Evolutionary conservation across 129 eudicot species (phyloP), one percentile per base, ranked within the genome.

Genomic region (Pulicaria dysenterica): DNA sequence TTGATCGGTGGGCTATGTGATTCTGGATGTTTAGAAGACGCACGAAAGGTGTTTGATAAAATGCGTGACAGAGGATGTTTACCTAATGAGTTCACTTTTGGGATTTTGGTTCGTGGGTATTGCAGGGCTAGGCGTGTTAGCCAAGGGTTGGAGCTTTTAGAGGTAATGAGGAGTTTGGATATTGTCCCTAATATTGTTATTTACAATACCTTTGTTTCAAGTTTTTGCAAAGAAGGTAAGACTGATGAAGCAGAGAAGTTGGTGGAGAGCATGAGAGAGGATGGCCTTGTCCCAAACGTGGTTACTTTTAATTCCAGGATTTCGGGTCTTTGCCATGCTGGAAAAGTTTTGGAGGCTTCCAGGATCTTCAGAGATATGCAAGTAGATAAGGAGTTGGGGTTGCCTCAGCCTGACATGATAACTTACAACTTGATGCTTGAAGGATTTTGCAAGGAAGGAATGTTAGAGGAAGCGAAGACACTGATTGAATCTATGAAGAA

Each of bases 351-450:
- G 49, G 98, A 94, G 75, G 98, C 98, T 15, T 87, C 91, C 1
- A 74, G 89, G 53, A 94, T 94, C 67, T 94, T 87, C 49, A 88
- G 96, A 79, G 98, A 94, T 74, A 94, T 94, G 98, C 92, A 90
- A 78, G 78, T 84, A 24, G 89, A 82, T 66, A 77, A 83, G 67
- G 89, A 69, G 68, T 76, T 92, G 66, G 96, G 86, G 43, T 77
- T 94, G 79, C 98, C 97, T 58, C 80, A 66, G 57, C 98, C 97
- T 19, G 73, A 94, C 79, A 68, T 53, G 1, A 75, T 90, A 40
- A 94, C 98, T 15, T 85, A 75, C 60, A 90, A 88, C 65, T 59
- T 94, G 58, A 85, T 94, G 91, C 82, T 94, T 67, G 76, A 83
- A 8, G 98, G 97, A 4, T 90, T 87, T 73, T 94, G 85, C 78